phyloP scores from a whole-genome alignment of 805 yeast genomes.

The Candida easanensis region DNA sequence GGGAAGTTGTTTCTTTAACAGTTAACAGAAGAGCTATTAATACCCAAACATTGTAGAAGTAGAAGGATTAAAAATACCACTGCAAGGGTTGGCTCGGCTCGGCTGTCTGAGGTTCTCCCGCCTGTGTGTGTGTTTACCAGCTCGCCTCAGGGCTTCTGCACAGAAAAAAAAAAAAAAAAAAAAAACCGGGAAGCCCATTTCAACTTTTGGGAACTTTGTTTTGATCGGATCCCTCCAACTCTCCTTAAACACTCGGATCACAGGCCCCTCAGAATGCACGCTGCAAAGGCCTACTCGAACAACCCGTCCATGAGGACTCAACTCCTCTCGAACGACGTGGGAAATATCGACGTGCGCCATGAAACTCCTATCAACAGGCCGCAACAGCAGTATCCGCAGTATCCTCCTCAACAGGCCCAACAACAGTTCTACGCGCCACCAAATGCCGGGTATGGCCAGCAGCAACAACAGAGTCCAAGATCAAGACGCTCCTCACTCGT shows the following conservation, averaged over 20 bases:
- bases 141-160: not conserved
- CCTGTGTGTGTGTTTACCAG: not conserved
- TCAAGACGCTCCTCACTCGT: slow-evolving; percentile 21
- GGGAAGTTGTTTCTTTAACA: too few species aligned
- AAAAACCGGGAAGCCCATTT: not conserved
- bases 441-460: slow-evolving; percentile 10
- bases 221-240: not conserved
- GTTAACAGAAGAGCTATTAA: too few species aligned
- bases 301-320: slow-evolving; percentile 30
- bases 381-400: slow-evolving; percentile 8
- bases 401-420: slow-evolving; percentile 12
- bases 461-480: slow-evolving; percentile 17
- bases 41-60: too few species aligned
- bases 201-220: not conserved
- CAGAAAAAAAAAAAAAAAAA: slow-evolving; percentile 1
- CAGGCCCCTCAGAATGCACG: slow-evolving; percentile 9
- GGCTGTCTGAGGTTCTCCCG: not conserved
- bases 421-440: slow-evolving; percentile 17
- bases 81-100: too few species aligned
- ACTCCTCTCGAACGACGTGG: slow-evolving; percentile 37
- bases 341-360: slow-evolving; percentile 42
- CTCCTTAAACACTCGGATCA: not conserved
- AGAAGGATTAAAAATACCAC: too few species aligned
- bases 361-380: slow-evolving; percentile 35
- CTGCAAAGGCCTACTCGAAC: slow-evolving; percentile 12